Conservation (phyloP, 805 yeast genomes). For the Schizosaccharomyces japonicus region DNA sequence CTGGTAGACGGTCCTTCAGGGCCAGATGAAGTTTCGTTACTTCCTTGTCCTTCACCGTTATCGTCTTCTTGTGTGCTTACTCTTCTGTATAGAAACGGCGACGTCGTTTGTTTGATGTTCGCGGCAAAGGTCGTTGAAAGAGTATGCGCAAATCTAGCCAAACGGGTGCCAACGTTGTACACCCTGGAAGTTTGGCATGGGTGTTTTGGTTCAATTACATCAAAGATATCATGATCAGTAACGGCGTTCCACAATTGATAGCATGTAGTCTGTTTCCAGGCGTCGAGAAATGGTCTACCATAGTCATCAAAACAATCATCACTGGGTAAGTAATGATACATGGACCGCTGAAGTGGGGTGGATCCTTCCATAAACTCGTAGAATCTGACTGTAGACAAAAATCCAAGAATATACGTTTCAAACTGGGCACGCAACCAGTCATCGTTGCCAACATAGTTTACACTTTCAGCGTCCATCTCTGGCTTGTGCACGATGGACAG, state of each 20-base stretch:
- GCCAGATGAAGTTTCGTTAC: too few relatives aligned
- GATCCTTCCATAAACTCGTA: slow-evolving; percentile 25
- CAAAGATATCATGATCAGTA: slow-evolving; percentile 51
- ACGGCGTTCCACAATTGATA: slow-evolving; percentile 28
- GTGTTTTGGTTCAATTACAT: slow-evolving; percentile 28
- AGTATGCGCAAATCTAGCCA: too few relatives aligned
- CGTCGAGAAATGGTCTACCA: slow-evolving; percentile 23
- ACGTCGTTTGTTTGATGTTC: too few relatives aligned
- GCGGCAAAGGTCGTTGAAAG: too few relatives aligned
- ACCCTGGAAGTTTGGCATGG: too few relatives aligned
- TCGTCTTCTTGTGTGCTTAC: too few relatives aligned
- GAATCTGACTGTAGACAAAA: slow-evolving; percentile 50
- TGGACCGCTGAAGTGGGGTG: slow-evolving; percentile 10
- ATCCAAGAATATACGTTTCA: slow-evolving; percentile 67
- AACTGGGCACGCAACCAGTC: slow-evolving; percentile 71
- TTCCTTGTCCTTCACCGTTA: too few relatives aligned
- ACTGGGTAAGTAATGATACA: slow-evolving; percentile 12
- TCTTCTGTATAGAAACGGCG: too few relatives aligned
- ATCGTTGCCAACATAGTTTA: slow-evolving; percentile 42
- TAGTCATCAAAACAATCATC: slow-evolving; percentile 22
- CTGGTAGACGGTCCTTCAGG: neutral
- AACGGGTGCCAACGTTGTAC: too few relatives aligned
- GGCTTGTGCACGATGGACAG: slow-evolving; percentile 25
- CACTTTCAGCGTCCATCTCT: slow-evolving; percentile 15
- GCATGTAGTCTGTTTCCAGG: slow-evolving; percentile 34